phyloP scores from a whole-genome alignment of 306 rosid genomes.

The Vigna hirtella region DNA sequence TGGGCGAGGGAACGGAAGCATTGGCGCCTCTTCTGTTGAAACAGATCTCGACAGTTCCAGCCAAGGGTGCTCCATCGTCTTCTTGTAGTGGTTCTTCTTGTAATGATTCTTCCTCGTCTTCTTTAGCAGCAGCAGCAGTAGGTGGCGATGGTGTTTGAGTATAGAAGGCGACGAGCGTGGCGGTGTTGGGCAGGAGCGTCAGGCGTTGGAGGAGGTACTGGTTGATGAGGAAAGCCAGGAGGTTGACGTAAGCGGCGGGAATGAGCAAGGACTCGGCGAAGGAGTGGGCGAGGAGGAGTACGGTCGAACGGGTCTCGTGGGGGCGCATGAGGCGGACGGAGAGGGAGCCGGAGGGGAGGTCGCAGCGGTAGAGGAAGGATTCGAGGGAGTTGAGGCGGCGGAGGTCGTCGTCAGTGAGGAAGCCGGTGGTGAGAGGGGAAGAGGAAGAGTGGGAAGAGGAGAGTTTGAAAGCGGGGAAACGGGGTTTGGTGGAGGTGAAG shows the following conservation, averaged over 20 bases:
- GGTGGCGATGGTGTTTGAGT: slow-evolving; percentile 14
- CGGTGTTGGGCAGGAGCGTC: slow-evolving; percentile 71
- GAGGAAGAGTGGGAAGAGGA: slow-evolving; percentile 48
- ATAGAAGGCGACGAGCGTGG: slow-evolving; percentile 79
- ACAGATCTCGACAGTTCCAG: slow-evolving; percentile 92
- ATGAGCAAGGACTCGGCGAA: slow-evolving; percentile 79
- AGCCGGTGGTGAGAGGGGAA: slow-evolving; percentile 38
- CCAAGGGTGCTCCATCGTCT: slow-evolving; percentile 53
- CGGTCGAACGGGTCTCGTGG: slow-evolving; percentile 63
- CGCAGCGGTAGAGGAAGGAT: slow-evolving; percentile 55
- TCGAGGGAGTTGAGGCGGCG: slow-evolving; percentile 64
- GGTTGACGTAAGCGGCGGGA: slow-evolving; percentile 62
- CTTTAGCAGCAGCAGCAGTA: slow-evolving; percentile 35
- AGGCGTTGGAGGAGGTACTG: slow-evolving; percentile 78
- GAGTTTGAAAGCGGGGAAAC: slow-evolving; percentile 50
- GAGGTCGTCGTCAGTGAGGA: slow-evolving; percentile 68
- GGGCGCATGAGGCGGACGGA: slow-evolving; percentile 81
- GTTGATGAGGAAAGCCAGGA: slow-evolving; percentile 69
- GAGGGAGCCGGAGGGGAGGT: slow-evolving; percentile 73
- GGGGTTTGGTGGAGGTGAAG: slow-evolving; percentile 36
- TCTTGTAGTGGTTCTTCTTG: neutral
- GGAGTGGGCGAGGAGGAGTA: slow-evolving; percentile 74
- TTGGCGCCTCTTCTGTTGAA: slow-evolving; percentile 74
- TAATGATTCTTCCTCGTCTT: slow-evolving; percentile 12
- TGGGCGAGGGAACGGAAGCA: slow-evolving; percentile 77